phyloP scores from a whole-genome alignment of 208 protist species.

The Trypanosomatidae sp. region DNA sequence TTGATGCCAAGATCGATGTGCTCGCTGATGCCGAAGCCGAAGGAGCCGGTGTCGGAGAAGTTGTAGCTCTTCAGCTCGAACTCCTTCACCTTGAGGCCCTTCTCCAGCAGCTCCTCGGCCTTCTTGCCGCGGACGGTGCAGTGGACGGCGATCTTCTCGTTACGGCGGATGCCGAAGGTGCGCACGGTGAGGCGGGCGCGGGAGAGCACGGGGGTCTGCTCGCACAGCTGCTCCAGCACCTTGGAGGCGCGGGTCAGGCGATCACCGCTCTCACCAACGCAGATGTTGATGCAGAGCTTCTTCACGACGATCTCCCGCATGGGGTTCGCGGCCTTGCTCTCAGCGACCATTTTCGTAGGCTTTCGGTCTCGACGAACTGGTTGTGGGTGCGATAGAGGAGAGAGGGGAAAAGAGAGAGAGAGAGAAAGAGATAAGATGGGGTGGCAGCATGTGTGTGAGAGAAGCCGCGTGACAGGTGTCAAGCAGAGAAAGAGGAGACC shows the following conservation, averaged over 20 bases:
- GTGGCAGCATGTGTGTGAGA: too few relatives aligned
- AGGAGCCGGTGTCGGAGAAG: conserved; percentile 98
- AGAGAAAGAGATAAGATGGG: not conserved
- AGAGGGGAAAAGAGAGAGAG: not conserved
- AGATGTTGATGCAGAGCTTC: conserved; percentile 99
- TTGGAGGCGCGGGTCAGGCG: conserved; percentile 98
- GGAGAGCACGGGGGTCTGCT: conserved; percentile 98
- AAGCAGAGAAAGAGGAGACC: too few relatives aligned
- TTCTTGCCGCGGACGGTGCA: conserved; percentile 99
- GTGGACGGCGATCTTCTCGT: conserved; percentile 99
- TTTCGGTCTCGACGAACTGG: conserved; percentile 4
- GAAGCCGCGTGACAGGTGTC: too few relatives aligned
- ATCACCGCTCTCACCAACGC: conserved; percentile 99
- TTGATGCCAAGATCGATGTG: conserved; percentile 99
- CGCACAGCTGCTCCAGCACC: conserved; percentile 99
- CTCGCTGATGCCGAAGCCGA: conserved; percentile 99
- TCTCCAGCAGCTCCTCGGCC: conserved; percentile 99
- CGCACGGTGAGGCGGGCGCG: conserved; percentile 98
- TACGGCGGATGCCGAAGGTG: conserved; percentile 99
- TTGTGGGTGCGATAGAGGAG: not conserved
- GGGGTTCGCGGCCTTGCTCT: conserved; percentile 93
- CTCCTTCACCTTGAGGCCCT: conserved; percentile 99
- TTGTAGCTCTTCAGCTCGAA: conserved; percentile 97
- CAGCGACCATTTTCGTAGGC: conserved; percentile 57
- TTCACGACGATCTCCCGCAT: conserved; percentile 98